Evolutionary conservation across 2,329 filamentous ascomycete species (phyloP), one percentile per base, ranked within the genome.

Genomic region (Xylariaceae sp.): DNA sequence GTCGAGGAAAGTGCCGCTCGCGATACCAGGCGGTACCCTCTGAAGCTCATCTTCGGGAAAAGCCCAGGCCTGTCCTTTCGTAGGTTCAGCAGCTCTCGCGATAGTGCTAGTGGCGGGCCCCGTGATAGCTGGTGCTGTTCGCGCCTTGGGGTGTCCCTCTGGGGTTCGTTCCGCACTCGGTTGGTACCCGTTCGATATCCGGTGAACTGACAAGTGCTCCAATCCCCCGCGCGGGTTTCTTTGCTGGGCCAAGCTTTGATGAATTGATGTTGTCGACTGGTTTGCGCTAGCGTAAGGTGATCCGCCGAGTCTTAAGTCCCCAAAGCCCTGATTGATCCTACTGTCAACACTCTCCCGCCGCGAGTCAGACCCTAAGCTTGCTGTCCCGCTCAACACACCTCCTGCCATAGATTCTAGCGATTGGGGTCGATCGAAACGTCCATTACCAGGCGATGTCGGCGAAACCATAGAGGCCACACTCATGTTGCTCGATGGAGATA

Each of bases 61-160:
- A 61, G 89, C 89, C 89, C 89, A 93, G 4, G 89, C 87, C 69
- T 88, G 89, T 68, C 89, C 89, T 70, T 91, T 91, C 9, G 88
- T 92, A 4, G 89, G 89, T 68, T 91, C 87, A 24, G 88, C 86
- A 32, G 89, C 89, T 62, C 77, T 86, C 66, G 83, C 87, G 75
- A 80, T 89, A 66, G 76, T 83, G 72, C 79, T 82, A 47, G 76
- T 85, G 60, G 78, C 87, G 58, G 77, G 88, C 61, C 88, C 88
- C 21, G 87, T 90, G 64, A 93, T 93, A 7, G 88, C 84, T 4
- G 89, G 89, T 3, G 89, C 89, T 2, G 85, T 86, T 60, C 86
- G 81, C 46, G 78, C 77, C 67, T 81, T 84, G 61, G 67, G 68
- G 48, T 73, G 72, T 9, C 73, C 68, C 20, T 85, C 81, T 1